phyloP scores from a whole-genome alignment of 176 grass and related monocot genomes.

The Eleusine indica region DNA sequence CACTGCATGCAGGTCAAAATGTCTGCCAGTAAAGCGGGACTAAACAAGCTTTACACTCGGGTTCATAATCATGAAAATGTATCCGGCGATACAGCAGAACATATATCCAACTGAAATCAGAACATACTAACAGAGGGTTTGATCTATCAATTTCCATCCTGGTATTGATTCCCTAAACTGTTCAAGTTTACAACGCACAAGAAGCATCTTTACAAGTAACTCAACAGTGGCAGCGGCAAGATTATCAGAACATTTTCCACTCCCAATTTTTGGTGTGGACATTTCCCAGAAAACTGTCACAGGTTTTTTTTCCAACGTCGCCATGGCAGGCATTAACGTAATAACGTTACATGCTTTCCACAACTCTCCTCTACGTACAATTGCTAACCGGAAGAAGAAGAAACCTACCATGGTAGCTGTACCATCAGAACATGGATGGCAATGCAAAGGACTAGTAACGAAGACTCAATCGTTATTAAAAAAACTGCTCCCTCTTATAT shows the following conservation, averaged over 20 bases:
- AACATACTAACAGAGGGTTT: not conserved
- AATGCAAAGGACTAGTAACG: not conserved
- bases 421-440: constrained; percentile 43
- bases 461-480: constrained; percentile 11
- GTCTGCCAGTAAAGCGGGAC: not conserved
- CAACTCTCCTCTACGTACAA: constrained; percentile 61
- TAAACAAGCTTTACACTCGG: not conserved
- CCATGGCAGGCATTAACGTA: constrained; percentile 40
- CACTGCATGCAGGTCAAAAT: not conserved
- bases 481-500: constrained; percentile 47
- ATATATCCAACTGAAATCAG: not conserved
- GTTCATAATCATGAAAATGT: not conserved
- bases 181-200: constrained; percentile 18
- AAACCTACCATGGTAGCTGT: constrained; percentile 31
- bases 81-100: not conserved
- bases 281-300: constrained; percentile 30
- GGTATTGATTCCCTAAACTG: constrained; percentile 7
- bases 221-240: not conserved
- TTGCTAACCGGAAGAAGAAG: constrained; percentile 53
- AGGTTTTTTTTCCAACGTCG: constrained; percentile 41
- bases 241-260: constrained; percentile 41
- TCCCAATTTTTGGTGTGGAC: constrained; percentile 50
- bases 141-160: constrained; percentile 2
- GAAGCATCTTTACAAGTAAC: constrained; percentile 21
- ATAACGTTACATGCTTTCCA: constrained; percentile 45